phyloP scores from a whole-genome alignment of 805 yeast genomes.

The Yamadazyma laniorum region DNA sequence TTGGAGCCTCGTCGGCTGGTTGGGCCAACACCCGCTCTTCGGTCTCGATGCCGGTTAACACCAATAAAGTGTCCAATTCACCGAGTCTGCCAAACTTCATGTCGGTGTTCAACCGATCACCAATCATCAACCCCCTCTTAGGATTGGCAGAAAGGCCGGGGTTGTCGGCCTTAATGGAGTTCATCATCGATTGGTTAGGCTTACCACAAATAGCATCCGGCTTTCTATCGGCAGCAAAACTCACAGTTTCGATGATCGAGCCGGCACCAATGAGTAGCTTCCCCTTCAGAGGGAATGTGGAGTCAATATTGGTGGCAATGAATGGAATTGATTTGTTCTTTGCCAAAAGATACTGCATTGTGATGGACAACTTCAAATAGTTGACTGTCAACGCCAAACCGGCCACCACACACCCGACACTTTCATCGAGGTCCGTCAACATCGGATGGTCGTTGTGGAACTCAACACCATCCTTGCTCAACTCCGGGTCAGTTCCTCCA shows the following conservation, averaged over 20 bases:
- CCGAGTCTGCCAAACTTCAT: conserved; percentile 89
- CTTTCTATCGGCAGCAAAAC: conserved; percentile 70
- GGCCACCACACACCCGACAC: conserved; percentile 84
- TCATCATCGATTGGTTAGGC: conserved; percentile 87
- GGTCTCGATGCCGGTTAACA: conserved; percentile 87
- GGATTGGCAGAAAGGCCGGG: conserved; percentile 48
- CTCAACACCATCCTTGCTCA: conserved; percentile 42
- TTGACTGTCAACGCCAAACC: conserved; percentile 79
- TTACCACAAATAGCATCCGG: conserved; percentile 89
- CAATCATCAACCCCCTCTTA: conserved; percentile 79
- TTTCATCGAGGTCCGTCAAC: conserved; percentile 58
- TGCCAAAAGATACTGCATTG: conserved; percentile 75
- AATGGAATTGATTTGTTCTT: conserved; percentile 59
- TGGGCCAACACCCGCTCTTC: conserved; percentile 54
- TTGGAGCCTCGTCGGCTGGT: conserved; percentile 50
- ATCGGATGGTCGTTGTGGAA: conserved; percentile 58
- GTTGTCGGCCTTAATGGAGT: conserved; percentile 72
- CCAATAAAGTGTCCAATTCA: conserved; percentile 82
- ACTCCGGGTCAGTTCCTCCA: conserved; percentile 78
- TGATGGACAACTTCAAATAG: conserved; percentile 76
- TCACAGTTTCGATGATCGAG: conserved; percentile 74
- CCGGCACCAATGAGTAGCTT: conserved; percentile 93
- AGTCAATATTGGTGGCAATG: conserved; percentile 91
- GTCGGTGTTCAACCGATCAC: conserved; percentile 93
- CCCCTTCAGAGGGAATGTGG: conserved; percentile 91